Evolutionary conservation across 164 flowering plant species (phyloP).

Genomic region (grape (Vitis vinifera)): ASM3070453v1 NC_081820.1:8699501-8700000

Average conservation of each 20-base stretch:
- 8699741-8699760: slow-evolving; percentile 25
- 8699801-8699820: slow-evolving; percentile 26
- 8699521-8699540: slow-evolving; percentile 40
- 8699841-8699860: slow-evolving; percentile 58
- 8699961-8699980: slow-evolving; percentile 66
- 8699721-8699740: slow-evolving; percentile 25
- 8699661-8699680: slow-evolving; percentile 64
- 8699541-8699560: slow-evolving; percentile 34
- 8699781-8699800: slow-evolving; percentile 17
- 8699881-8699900: slow-evolving; percentile 58
- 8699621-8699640: slow-evolving; percentile 53
- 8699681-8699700: slow-evolving; percentile 53
- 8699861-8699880: slow-evolving; percentile 72
- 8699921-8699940: slow-evolving; percentile 69
- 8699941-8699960: slow-evolving; percentile 84
- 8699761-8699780: slow-evolving; percentile 42
- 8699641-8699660: slow-evolving; percentile 58
- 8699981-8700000: slow-evolving; percentile 63
- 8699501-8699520: slow-evolving; percentile 45
- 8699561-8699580: slow-evolving; percentile 40
- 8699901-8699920: slow-evolving; percentile 57
- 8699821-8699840: slow-evolving; percentile 40
- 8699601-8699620: slow-evolving; percentile 44
- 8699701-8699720: slow-evolving; percentile 33
- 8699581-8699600: slow-evolving; percentile 55